Percentiles rank a stretch among this genome's conserved stretches.
Evolutionary conservation across 495 filamentous ascomycete species (phyloP).

Genomic region (Penicillium crystallinum): DNA sequence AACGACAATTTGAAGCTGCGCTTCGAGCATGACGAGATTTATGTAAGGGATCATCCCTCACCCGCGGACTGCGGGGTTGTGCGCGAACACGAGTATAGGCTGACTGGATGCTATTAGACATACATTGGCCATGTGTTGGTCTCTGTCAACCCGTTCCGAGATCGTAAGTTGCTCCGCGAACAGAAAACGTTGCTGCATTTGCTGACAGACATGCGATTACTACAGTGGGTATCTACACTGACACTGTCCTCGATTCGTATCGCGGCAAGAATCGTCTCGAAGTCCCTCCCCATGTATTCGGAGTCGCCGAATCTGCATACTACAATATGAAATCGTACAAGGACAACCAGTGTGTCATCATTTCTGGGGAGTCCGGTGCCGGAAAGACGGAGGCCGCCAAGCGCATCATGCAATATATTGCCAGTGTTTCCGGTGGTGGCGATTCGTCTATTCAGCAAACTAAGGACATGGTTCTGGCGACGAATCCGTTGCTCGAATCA

Average conservation of each 20-base stretch:
- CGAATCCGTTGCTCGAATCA: conserved; percentile 93
- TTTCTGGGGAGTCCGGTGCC: conserved; percentile 96
- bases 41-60: conserved; percentile 52
- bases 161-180: conserved; percentile 52
- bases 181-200: neutral
- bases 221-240: conserved; percentile 93
- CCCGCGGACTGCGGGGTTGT: conserved; percentile 16
- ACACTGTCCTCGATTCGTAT: conserved; percentile 84
- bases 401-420: conserved; percentile 99
- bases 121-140: conserved; percentile 99
- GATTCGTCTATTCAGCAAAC: conserved; percentile 93
- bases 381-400: conserved; percentile 99
- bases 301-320: conserved; percentile 92
- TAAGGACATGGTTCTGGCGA: conserved; percentile 98
- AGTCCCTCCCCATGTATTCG: conserved; percentile 94
- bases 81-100: conserved; percentile 16
- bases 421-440: conserved; percentile 84
- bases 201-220: conserved; percentile 15
- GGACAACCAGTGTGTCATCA: conserved; percentile 99
- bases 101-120: conserved; percentile 53
- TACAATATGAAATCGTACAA: conserved; percentile 99
- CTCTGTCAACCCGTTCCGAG: conserved; percentile 97
- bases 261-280: conserved; percentile 95
- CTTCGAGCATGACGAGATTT: conserved; percentile 95
- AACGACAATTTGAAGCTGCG: conserved; percentile 98